Evolutionary conservation across 2,329 filamentous ascomycete species (phyloP).

Genomic region (Calonectria multiphialidica): DNA sequence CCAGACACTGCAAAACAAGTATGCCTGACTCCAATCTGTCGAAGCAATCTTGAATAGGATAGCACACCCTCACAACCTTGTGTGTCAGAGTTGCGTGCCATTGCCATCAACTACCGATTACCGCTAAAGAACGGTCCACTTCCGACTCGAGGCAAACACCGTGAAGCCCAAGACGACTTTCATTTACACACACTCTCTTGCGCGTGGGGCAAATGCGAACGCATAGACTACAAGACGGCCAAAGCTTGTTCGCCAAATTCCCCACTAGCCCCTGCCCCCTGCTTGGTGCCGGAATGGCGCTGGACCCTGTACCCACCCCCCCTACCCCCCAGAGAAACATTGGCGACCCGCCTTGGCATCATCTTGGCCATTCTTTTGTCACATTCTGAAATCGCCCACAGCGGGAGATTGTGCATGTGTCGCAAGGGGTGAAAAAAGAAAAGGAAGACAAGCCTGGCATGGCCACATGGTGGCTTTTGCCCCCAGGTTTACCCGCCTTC

Average conservation of each 20-base stretch:
- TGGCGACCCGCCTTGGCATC: conserved; percentile 38
- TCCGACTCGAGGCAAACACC: background rate
- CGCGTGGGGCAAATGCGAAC: conserved; percentile 27
- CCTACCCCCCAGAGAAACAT: conserved; percentile 3
- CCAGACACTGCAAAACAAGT: background rate
- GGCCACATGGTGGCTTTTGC: conserved; percentile 24
- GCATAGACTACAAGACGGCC: conserved; percentile 14
- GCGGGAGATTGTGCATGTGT: conserved; percentile 24
- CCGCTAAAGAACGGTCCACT: background rate
- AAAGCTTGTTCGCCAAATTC: conserved; percentile 8
- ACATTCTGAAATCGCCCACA: conserved; percentile 18
- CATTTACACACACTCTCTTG: conserved; percentile 27
- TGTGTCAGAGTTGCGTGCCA: background rate
- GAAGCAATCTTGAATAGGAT: background rate
- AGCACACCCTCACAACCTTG: background rate
- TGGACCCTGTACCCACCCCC: conserved; percentile 30
- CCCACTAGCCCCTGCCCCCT: conserved; percentile 36
- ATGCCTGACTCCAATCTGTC: background rate
- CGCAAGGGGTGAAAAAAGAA: conserved; percentile 11
- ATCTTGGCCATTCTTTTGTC: conserved; percentile 31
- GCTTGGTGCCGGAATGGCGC: conserved; percentile 31
- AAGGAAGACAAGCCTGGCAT: conserved; percentile 9
- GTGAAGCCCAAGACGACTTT: conserved; percentile 28
- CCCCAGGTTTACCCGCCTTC: background rate
- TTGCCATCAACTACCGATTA: background rate